A percentile compares a stretch with the other conserved stretches of the same genome.
phyloP scores from a whole-genome alignment of 345 rosid genomes.

The Linum trigynum region DNA sequence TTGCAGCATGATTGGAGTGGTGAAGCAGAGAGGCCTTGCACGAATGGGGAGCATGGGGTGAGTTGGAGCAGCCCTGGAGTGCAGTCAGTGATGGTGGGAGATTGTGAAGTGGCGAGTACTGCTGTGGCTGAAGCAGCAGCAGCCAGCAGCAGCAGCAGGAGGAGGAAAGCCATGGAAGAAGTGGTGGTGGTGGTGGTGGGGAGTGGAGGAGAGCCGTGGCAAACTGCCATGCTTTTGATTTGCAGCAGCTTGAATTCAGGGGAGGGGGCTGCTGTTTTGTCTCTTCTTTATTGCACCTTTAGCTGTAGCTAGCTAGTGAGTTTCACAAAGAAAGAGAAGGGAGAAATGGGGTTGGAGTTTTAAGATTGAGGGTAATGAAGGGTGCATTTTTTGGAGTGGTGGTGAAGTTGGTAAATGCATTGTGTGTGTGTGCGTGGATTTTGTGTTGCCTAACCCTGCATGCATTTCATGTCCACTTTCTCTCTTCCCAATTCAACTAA shows the following conservation, averaged over 20 bases:
- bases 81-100: neutral
- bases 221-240: too few relatives aligned
- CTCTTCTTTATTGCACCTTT: neutral
- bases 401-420: neutral
- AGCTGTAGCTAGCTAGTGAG: neutral
- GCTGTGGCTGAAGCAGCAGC: neutral
- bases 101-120: neutral
- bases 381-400: neutral
- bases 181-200: neutral
- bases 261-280: too few relatives aligned
- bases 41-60: neutral
- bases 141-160: neutral
- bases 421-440: neutral
- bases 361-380: neutral
- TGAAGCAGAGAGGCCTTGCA: neutral
- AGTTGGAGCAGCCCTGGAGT: neutral
- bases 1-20: neutral
- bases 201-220: neutral
- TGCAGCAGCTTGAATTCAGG: too few relatives aligned
- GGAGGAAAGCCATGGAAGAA: neutral
- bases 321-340: neutral
- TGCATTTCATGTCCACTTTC: neutral
- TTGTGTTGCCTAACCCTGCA: neutral
- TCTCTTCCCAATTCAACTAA: too few relatives aligned
- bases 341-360: neutral